Evolutionary conservation across 768 basidiomycete species (phyloP).

Genomic region (Panaeolus cyanescens): DNA sequence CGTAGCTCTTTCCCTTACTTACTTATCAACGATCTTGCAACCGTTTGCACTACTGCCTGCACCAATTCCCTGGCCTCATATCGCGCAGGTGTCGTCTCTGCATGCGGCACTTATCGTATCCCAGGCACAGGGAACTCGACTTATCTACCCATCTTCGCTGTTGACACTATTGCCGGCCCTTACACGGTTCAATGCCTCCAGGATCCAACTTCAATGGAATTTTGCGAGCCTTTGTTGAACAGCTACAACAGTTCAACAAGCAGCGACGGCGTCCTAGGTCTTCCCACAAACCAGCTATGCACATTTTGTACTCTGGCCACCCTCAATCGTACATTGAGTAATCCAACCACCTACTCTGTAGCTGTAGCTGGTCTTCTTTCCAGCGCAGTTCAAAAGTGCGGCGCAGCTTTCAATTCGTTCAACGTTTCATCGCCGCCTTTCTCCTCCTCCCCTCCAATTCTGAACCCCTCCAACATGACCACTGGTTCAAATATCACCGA

Average conservation of each 20-base stretch:
- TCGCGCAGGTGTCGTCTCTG: constrained; percentile 18
- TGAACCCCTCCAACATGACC: constrained; percentile 9
- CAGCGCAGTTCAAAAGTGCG: constrained; percentile 16
- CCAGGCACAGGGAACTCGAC: constrained; percentile 17
- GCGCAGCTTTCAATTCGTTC: constrained; percentile 5
- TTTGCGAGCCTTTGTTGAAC: constrained; percentile 16
- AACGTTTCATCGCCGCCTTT: no score
- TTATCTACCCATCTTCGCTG: constrained; percentile 21
- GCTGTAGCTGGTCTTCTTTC: constrained; percentile 14
- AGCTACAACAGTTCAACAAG: constrained; percentile 11
- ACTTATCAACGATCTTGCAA: constrained; percentile 10
- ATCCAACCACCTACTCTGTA: constrained; percentile 18
- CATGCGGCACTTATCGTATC: constrained; percentile 19
- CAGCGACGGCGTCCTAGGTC: constrained; percentile 17
- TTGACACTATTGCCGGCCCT: constrained; percentile 22
- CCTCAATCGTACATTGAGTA: constrained; percentile 20
- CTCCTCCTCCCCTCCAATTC: no score
- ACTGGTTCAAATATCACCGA: constrained; percentile 7
- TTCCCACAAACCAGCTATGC: constrained; percentile 22
- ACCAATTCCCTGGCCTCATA: constrained; percentile 18
- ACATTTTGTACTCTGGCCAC: constrained; percentile 22
- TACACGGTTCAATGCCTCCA: constrained; percentile 24
- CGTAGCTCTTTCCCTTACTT: constrained; percentile 1
- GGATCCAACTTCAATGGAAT: constrained; percentile 16
- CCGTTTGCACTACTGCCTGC: constrained; percentile 21